Evolutionary conservation across 2,329 filamentous ascomycete species (phyloP), one percentile per base, ranked within the genome.

Genomic region (Fusarium sp.): DNA sequence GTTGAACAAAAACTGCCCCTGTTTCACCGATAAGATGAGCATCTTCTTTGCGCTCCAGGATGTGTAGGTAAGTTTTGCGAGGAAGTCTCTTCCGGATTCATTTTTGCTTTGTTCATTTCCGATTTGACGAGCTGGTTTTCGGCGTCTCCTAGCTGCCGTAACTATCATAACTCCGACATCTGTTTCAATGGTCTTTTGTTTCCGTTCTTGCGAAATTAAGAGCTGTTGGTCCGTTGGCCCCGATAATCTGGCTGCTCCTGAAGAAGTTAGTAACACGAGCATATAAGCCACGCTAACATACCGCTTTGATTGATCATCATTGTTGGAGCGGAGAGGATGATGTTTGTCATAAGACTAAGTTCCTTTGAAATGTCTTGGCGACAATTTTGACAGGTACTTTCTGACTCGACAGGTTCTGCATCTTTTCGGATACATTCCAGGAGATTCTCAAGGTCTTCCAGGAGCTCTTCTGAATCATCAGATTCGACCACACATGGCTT

Each of bases 181-280:
- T 0, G 21, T 25, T 21, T 61, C n/a, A 3, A 68, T 1, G 0
- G 28, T 2, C 0, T 44, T 61, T 13, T 15, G n/a, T 11, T 67
- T 68, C 0, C 2, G 37, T 23, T 61, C 42, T 16, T 28, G 65
- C 0, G 18, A 46, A 5, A 67, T 18, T 0, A 10, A 5, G 1
- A 21, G 2, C 1, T 19, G 3, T 7, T 9, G 0, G 2, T 2
- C 28, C 0, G 9, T 0, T 42, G 25, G 23, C 1, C 4, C 13
- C 5, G 10, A 9, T 0, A 6, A 10, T 2, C 3, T 11, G 11
- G 2, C 1, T 10, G 13, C 5, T 0, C 0, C 61, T 44, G 5
- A 2, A 4, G 0, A 6, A n/a, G 2, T 66, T 13, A 63, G 49
- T 5, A 9, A 23, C 0, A 6, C 0, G 2, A 33, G 1, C 16